Conservation (phyloP, 2,329 filamentous ascomycete genomes). For the Botrytis porri region DNA sequence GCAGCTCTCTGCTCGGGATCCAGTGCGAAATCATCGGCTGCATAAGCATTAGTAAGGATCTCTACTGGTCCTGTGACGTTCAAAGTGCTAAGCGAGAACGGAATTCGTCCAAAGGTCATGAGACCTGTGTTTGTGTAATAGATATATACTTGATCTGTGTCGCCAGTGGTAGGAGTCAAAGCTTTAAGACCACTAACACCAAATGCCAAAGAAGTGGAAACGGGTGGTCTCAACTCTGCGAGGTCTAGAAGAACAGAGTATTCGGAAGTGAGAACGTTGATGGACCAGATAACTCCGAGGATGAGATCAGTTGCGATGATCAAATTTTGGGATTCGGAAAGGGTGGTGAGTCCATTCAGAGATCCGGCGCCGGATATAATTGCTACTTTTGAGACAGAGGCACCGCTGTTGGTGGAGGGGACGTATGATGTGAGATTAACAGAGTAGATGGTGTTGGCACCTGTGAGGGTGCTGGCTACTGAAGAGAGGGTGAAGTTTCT, state of each 20-base stretch:
- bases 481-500: slow-evolving; percentile 24
- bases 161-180: background rate
- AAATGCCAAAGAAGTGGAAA: background rate
- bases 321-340: slow-evolving; percentile 23
- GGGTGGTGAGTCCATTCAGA: slow-evolving; percentile 31
- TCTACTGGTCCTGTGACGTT: slow-evolving; percentile 20
- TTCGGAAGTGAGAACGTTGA: slow-evolving; percentile 31
- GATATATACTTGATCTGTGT: slow-evolving; percentile 18
- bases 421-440: slow-evolving; percentile 20
- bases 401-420: background rate
- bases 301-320: slow-evolving; percentile 34
- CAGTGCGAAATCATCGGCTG: slow-evolving; percentile 25
- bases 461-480: background rate
- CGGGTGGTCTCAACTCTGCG: slow-evolving; percentile 26
- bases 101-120: slow-evolving; percentile 25
- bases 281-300: slow-evolving; percentile 31
- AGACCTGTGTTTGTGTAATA: slow-evolving; percentile 24
- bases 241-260: slow-evolving; percentile 27
- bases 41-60: slow-evolving; percentile 15
- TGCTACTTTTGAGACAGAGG: slow-evolving; percentile 19
- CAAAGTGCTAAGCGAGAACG: slow-evolving; percentile 20
- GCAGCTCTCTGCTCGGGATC: slow-evolving; percentile 16
- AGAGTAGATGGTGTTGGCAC: slow-evolving; percentile 27
- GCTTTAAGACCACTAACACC: slow-evolving; percentile 26
- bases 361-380: slow-evolving; percentile 28